phyloP scores from a whole-genome alignment of 306 rosid genomes.

The Citrullus amarus region DNA sequence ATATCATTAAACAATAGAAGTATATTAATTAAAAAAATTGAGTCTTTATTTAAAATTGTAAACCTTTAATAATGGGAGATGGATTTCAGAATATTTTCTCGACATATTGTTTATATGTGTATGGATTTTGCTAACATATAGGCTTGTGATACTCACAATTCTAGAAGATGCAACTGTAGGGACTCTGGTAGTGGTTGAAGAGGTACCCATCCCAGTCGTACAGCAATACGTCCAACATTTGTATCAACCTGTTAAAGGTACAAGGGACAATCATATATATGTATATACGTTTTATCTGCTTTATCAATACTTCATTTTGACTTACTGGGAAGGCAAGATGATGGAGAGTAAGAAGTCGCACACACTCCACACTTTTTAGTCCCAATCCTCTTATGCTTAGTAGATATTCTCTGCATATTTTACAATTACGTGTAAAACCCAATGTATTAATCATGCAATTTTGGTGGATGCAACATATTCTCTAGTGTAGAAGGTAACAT shows the following conservation, averaged over 20 bases:
- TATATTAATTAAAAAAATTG: not conserved
- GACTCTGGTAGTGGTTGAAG: conserved; percentile 99
- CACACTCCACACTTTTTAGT: conserved; percentile 96
- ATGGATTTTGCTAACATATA: conserved; percentile 1
- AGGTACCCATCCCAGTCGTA: conserved; percentile 99
- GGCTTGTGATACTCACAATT: conserved; percentile 52
- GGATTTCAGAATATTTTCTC: not conserved
- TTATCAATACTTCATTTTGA: conserved; percentile 12
- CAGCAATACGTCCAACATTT: conserved; percentile 98
- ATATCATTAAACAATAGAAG: not conserved
- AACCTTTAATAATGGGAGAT: not conserved
- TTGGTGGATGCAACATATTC: conserved; percentile 1
- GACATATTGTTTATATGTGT: not conserved
- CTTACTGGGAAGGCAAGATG: conserved; percentile 99
- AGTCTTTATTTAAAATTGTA: not conserved
- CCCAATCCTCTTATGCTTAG: conserved; percentile 92
- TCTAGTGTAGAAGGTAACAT: not conserved
- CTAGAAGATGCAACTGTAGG: conserved; percentile 95
- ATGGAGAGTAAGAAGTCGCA: conserved; percentile 94
- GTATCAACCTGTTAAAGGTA: conserved; percentile 77
- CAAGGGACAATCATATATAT: not conserved
- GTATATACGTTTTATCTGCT: conserved; percentile 3
- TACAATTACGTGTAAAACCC: not conserved
- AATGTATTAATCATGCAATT: not conserved
- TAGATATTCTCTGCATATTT: conserved; percentile 63